Evolutionary conservation across 192 early-diverging fungal genomes (phyloP).

Genomic region (Radiomyces spectabilis): DNA sequence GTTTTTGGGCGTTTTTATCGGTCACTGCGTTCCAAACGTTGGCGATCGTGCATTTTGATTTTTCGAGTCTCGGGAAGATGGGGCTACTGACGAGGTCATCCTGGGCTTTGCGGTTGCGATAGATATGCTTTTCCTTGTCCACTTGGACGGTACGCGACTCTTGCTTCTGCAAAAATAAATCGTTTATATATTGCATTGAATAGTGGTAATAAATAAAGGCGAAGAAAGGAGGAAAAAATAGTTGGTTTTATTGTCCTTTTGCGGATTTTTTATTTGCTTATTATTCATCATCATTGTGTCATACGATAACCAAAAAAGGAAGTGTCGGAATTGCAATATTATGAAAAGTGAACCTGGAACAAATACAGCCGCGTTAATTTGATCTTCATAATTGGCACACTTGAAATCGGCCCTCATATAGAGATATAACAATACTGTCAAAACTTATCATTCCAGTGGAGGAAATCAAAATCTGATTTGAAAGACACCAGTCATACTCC

Average conservation of each 20-base stretch:
- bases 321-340: too few species aligned
- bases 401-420: too few species aligned
- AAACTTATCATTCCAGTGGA: too few species aligned
- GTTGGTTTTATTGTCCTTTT: background rate
- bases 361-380: too few species aligned
- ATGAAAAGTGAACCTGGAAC: too few species aligned
- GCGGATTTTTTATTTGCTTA: background rate
- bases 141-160: conserved; percentile 14
- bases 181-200: background rate
- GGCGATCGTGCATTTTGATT: conserved; percentile 22
- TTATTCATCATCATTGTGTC: too few species aligned
- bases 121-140: conserved; percentile 34
- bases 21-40: conserved; percentile 32
- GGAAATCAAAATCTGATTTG: too few species aligned
- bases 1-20: conserved; percentile 29
- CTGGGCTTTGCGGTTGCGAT: conserved; percentile 23
- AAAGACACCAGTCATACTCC: too few species aligned
- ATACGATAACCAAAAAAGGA: too few species aligned
- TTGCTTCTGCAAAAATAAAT: conserved; percentile 1
- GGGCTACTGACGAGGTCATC: conserved; percentile 29
- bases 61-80: conserved; percentile 10
- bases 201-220: background rate
- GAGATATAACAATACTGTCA: too few species aligned
- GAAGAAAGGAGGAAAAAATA: background rate
- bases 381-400: too few species aligned